phyloP scores from a whole-genome alignment of 805 yeast species.

The Alloascoidea africana region DNA sequence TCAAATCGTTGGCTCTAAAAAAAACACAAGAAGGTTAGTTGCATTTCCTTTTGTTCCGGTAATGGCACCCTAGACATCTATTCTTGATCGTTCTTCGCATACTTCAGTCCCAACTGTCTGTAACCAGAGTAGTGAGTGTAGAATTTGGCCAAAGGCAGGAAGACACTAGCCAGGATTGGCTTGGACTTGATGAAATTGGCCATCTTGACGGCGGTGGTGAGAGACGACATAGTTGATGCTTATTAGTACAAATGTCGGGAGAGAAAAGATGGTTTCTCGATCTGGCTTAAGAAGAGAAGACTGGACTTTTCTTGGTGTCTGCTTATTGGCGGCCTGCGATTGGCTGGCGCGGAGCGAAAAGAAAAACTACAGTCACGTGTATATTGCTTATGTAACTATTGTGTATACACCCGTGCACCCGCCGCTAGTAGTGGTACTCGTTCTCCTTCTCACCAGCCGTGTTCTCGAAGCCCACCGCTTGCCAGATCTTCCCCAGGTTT shows the following conservation, averaged over 20 bases:
- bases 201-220: conserved; percentile 56
- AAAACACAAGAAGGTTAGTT: conserved; percentile 1
- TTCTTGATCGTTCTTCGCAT: conserved; percentile 6
- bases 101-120: conserved; percentile 81
- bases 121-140: conserved; percentile 73
- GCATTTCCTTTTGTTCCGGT: not conserved
- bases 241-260: too few species aligned
- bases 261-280: too few species aligned
- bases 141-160: conserved; percentile 66
- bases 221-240: conserved; percentile 47
- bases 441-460: not conserved
- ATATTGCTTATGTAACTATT: too few species aligned
- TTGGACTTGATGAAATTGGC: conserved; percentile 71
- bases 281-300: too few species aligned
- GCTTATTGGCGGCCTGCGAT: too few species aligned
- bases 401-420: too few species aligned
- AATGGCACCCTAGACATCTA: not conserved
- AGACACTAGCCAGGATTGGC: conserved; percentile 61
- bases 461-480: not conserved
- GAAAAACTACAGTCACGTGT: too few species aligned
- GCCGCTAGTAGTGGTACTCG: conserved; percentile 1
- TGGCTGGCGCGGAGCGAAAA: too few species aligned
- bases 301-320: too few species aligned
- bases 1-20: conserved; percentile 63
- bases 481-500: conserved; percentile 4